phyloP scores from a whole-genome alignment of 192 early-diverging fungal genomes.

The Lobosporangium transversale region DNA sequence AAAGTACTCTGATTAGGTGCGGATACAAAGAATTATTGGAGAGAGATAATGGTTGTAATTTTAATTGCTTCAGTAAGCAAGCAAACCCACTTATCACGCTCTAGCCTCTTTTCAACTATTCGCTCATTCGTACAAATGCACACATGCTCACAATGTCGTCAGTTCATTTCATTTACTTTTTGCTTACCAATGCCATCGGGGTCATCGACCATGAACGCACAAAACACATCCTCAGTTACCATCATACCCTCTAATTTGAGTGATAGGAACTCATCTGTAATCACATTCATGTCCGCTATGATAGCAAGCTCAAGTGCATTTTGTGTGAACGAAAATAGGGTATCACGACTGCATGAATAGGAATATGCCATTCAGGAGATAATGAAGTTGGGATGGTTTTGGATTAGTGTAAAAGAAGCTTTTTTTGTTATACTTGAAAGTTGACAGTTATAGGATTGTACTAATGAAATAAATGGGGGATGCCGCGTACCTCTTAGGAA shows the following conservation, averaged over 20 bases:
- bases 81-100: too few species aligned
- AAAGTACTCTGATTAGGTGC: too few species aligned
- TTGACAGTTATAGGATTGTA: background rate
- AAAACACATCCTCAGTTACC: slow-evolving; percentile 67
- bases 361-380: too few species aligned
- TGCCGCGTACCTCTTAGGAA: slow-evolving; percentile 53
- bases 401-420: too few species aligned
- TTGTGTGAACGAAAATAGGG: slow-evolving; percentile 76
- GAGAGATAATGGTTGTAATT: too few species aligned
- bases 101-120: too few species aligned
- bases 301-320: slow-evolving; percentile 75
- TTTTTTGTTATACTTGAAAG: background rate
- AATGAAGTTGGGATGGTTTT: too few species aligned
- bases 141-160: too few species aligned
- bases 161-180: background rate
- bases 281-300: slow-evolving; percentile 65
- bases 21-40: too few species aligned
- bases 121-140: too few species aligned
- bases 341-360: slow-evolving; percentile 51
- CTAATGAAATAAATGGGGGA: background rate
- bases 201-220: slow-evolving; percentile 73
- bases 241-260: slow-evolving; percentile 55
- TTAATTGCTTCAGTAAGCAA: too few species aligned
- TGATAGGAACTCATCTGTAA: slow-evolving; percentile 65
- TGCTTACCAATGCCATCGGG: slow-evolving; percentile 60